Conservation (phyloP, 495 filamentous ascomycete species). For the Pyrenopolyporus hunteri region DNA sequence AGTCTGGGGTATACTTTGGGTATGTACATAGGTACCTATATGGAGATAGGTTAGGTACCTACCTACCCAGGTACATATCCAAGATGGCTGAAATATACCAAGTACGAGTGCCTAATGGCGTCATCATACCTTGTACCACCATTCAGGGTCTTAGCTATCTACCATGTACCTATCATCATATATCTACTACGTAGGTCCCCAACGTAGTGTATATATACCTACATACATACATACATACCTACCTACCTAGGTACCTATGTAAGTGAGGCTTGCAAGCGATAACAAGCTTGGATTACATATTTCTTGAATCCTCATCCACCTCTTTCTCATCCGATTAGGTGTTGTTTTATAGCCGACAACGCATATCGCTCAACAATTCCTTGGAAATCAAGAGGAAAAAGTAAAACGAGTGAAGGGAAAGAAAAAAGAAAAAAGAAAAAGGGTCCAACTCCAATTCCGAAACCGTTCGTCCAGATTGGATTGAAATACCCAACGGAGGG, state of each 20-base stretch:
- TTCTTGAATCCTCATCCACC: neutral
- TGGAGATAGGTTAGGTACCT: neutral
- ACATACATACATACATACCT: too few relatives aligned
- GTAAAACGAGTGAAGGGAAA: too few relatives aligned
- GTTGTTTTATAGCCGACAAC: too few relatives aligned
- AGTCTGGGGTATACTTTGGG: neutral
- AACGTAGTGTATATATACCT: too few relatives aligned
- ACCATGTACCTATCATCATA: neutral
- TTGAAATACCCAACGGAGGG: too few relatives aligned
- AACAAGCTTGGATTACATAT: neutral
- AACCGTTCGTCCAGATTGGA: neutral
- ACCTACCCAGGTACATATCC: neutral
- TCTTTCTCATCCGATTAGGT: too few relatives aligned
- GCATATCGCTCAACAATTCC: too few relatives aligned
- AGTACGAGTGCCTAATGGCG: neutral
- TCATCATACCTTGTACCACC: conserved; percentile 15
- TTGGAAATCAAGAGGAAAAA: too few relatives aligned
- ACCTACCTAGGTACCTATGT: too few relatives aligned
- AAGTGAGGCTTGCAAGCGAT: too few relatives aligned
- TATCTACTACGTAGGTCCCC: neutral
- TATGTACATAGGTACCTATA: neutral
- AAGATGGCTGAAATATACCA: neutral
- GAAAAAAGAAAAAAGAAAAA: neutral
- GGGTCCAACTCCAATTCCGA: conserved; percentile 8
- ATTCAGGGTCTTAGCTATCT: conserved; percentile 1